phyloP scores from a whole-genome alignment of 129 eudicot genomes.

The Solidago caesia region DNA sequence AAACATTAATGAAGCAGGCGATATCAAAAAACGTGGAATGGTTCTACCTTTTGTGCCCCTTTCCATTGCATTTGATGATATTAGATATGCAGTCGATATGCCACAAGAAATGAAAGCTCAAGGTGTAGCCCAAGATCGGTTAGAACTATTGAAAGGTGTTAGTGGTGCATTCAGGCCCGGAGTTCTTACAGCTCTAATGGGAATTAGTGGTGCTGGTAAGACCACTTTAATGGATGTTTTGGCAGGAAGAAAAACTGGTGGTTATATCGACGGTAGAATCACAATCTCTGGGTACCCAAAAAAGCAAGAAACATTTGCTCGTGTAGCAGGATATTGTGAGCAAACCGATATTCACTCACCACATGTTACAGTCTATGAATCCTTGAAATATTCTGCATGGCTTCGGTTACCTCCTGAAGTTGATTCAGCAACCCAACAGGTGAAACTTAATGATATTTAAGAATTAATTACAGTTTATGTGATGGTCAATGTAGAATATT shows the following conservation, averaged over 20 bases:
- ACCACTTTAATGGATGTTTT: slow-evolving; percentile 89
- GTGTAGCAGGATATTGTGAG: slow-evolving; percentile 89
- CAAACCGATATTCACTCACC: slow-evolving; percentile 96
- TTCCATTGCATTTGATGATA: slow-evolving; percentile 64
- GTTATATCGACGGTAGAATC: slow-evolving; percentile 72
- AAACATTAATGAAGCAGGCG: slow-evolving; percentile 30
- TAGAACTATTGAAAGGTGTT: slow-evolving; percentile 76
- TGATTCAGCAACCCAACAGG: slow-evolving; percentile 64
- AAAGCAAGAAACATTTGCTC: slow-evolving; percentile 94
- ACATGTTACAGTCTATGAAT: slow-evolving; percentile 74
- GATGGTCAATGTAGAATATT: background rate
- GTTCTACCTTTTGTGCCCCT: slow-evolving; percentile 82
- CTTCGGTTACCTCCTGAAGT: slow-evolving; percentile 87
- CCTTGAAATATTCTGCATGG: slow-evolving; percentile 86
- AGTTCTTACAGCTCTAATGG: slow-evolving; percentile 91
- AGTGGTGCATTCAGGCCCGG: slow-evolving; percentile 95
- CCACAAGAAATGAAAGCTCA: slow-evolving; percentile 91
- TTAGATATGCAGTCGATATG: slow-evolving; percentile 81
- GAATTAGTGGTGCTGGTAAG: slow-evolving; percentile 94
- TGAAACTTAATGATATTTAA: slow-evolving; percentile 21
- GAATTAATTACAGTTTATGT: background rate
- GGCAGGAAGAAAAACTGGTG: slow-evolving; percentile 91
- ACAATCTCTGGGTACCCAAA: slow-evolving; percentile 81
- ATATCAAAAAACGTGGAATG: slow-evolving; percentile 73
- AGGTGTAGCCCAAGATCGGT: slow-evolving; percentile 55